Conservation (phyloP, 1,139 yeast species). For the Pichia sp. region DNA sequence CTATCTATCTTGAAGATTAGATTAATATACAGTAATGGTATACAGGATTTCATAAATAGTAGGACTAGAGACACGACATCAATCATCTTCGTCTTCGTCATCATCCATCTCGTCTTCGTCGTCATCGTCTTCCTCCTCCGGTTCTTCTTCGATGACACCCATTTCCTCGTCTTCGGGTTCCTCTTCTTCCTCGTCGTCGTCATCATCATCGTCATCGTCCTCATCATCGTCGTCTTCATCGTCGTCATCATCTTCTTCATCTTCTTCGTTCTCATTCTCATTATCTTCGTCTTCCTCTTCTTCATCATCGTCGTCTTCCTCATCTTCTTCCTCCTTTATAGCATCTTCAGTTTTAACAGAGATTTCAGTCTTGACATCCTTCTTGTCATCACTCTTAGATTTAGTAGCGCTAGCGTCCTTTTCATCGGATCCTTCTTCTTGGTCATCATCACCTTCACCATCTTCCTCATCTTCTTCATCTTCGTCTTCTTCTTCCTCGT, state of each 20-base stretch:
- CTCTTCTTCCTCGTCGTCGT: slow-evolving; percentile 35
- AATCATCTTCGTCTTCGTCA: background rate
- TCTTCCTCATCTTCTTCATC: slow-evolving; percentile 6
- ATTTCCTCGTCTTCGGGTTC: slow-evolving; percentile 43
- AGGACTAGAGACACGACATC: background rate
- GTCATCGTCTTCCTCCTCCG: slow-evolving; percentile 6
- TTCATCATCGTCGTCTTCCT: slow-evolving; percentile 3
- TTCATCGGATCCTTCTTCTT: too few species aligned
- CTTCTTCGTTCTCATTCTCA: slow-evolving; percentile 6
- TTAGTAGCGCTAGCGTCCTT: too few species aligned
- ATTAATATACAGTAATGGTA: too few species aligned
- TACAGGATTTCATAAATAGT: too few species aligned
- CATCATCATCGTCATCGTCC: slow-evolving; percentile 3
- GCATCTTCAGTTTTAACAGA: too few species aligned
- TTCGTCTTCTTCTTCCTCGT: background rate
- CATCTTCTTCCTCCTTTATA: background rate
- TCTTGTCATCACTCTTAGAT: too few species aligned
- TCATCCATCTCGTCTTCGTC: slow-evolving; percentile 2
- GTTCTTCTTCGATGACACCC: slow-evolving; percentile 11
- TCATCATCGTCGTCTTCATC: slow-evolving; percentile 3
- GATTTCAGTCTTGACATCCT: too few species aligned
- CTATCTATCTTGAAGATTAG: too few species aligned
- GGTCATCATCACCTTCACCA: slow-evolving; percentile 1
- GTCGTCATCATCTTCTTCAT: slow-evolving; percentile 16
- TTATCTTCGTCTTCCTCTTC: slow-evolving; percentile 4